These are phyloP conservation scores for Aspergillus hancockii DNA, from an alignment of 495 filamentous ascomycete species.

Conservation along the genomic window DNA sequence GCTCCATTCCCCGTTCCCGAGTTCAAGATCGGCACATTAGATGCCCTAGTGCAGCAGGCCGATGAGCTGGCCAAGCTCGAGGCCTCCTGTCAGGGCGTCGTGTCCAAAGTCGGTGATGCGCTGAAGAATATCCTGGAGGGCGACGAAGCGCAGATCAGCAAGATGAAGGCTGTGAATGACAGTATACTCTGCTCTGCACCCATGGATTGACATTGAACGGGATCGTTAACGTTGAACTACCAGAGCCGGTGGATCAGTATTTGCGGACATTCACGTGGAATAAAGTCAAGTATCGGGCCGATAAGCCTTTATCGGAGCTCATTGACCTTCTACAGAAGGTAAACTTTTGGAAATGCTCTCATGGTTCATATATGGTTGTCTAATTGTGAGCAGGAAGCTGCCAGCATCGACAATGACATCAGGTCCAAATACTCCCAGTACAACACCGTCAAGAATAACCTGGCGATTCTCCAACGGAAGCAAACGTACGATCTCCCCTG, in stretches of 20 bases:
- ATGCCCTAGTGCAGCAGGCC: slow-evolving; percentile 94
- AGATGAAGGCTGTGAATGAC: slow-evolving; percentile 94
- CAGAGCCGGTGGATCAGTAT: slow-evolving; percentile 93
- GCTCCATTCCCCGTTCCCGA: slow-evolving; percentile 81
- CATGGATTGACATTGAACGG: background rate
- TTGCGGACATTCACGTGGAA: slow-evolving; percentile 90
- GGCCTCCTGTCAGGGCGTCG: slow-evolving; percentile 73
- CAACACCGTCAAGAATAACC: slow-evolving; percentile 80
- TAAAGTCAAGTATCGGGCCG: slow-evolving; percentile 91
- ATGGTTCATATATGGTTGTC: background rate
- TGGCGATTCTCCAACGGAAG: slow-evolving; percentile 77
- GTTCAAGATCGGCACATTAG: slow-evolving; percentile 96
- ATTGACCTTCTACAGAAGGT: slow-evolving; percentile 87
- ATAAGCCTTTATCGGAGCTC: slow-evolving; percentile 82
- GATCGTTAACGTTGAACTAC: slow-evolving; percentile 16
- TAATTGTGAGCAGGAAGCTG: slow-evolving; percentile 62
- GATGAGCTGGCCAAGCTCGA: slow-evolving; percentile 93
- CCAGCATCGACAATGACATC: slow-evolving; percentile 90
- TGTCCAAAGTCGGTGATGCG: slow-evolving; percentile 85
- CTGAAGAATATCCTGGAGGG: slow-evolving; percentile 76
- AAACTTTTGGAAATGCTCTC: slow-evolving; percentile 4
- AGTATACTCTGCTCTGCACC: slow-evolving; percentile 58
- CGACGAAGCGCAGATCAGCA: slow-evolving; percentile 75
- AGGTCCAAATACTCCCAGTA: slow-evolving; percentile 91
- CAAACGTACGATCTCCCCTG: slow-evolving; percentile 63